These are phyloP conservation scores for Senna tora DNA, from an alignment of 306 rosid genomes.

Conservation along the genomic window DNA sequence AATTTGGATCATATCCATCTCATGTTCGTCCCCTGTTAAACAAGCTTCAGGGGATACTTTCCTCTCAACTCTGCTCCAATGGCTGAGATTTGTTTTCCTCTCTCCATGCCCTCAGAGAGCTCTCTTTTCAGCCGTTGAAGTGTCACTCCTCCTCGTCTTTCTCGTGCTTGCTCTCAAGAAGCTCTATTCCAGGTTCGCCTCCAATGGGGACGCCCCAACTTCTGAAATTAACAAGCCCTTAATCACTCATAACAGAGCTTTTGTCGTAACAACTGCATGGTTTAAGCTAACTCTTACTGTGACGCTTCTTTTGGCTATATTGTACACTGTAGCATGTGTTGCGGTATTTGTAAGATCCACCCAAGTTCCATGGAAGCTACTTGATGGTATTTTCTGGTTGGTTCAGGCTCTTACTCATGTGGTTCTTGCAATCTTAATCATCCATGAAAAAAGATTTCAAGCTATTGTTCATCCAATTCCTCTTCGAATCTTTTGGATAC, in stretches of 20 bases:
- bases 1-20: constrained; percentile 58
- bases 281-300: constrained; percentile 62
- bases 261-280: constrained; percentile 49
- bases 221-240: constrained; percentile 65
- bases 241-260: constrained; percentile 36
- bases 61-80: constrained; percentile 45
- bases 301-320: constrained; percentile 49
- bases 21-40: constrained; percentile 55
- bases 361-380: constrained; percentile 52
- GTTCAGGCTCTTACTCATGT: constrained; percentile 69
- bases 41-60: constrained; percentile 45
- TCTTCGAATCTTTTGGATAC: constrained; percentile 75
- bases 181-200: constrained; percentile 55
- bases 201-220: constrained; percentile 27
- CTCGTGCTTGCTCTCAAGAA: constrained; percentile 52
- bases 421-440: constrained; percentile 53
- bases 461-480: constrained; percentile 68
- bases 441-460: constrained; percentile 65
- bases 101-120: constrained; percentile 93
- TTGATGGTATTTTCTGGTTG: constrained; percentile 73
- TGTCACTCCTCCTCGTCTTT: constrained; percentile 56
- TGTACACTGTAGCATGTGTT: constrained; percentile 54
- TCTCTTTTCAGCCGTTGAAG: constrained; percentile 55
- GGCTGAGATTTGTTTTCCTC: constrained; percentile 75
- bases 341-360: constrained; percentile 43